These are phyloP conservation scores for Botrytis porri DNA, from an alignment of 2,329 filamentous ascomycete genomes.

Conservation along the genomic window DNA sequence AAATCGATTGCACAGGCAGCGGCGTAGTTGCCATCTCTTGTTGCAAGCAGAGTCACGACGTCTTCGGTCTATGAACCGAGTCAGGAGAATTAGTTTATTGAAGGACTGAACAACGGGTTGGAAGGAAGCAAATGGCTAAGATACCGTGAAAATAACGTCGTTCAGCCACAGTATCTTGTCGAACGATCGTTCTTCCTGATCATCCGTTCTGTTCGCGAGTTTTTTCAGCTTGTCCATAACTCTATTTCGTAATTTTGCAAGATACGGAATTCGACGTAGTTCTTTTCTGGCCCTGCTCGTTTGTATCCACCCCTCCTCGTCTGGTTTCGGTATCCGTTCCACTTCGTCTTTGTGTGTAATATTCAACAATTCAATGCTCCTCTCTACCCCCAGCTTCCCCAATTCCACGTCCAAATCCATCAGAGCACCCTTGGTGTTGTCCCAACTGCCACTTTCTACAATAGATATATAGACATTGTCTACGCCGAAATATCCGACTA, in stretches of 20 bases:
- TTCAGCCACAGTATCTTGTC: slow-evolving; percentile 62
- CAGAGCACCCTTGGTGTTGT: slow-evolving; percentile 64
- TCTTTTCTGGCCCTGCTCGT: slow-evolving; percentile 53
- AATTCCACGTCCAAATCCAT: slow-evolving; percentile 54
- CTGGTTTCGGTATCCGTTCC: slow-evolving; percentile 36
- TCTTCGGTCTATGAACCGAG: slow-evolving; percentile 48
- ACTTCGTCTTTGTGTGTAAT: slow-evolving; percentile 59
- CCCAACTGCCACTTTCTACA: slow-evolving; percentile 66
- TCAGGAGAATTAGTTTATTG: background rate
- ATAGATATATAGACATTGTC: slow-evolving; percentile 66
- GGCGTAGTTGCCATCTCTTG: slow-evolving; percentile 56
- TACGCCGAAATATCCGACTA: slow-evolving; percentile 55
- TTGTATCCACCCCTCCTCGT: slow-evolving; percentile 50
- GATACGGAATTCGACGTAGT: slow-evolving; percentile 64
- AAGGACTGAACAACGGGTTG: background rate
- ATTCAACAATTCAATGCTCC: slow-evolving; percentile 49
- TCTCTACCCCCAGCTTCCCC: slow-evolving; percentile 49
- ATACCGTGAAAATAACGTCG: slow-evolving; percentile 59
- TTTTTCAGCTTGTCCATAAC: slow-evolving; percentile 57
- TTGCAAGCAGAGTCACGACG: slow-evolving; percentile 54
- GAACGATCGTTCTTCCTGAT: slow-evolving; percentile 38
- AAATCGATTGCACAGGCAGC: slow-evolving; percentile 63
- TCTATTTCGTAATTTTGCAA: slow-evolving; percentile 61
- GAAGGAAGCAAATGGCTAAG: background rate
- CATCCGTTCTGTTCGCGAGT: slow-evolving; percentile 38